Conservation (phyloP, 164 flowering plant genomes). For the Sedum album region DNA sequence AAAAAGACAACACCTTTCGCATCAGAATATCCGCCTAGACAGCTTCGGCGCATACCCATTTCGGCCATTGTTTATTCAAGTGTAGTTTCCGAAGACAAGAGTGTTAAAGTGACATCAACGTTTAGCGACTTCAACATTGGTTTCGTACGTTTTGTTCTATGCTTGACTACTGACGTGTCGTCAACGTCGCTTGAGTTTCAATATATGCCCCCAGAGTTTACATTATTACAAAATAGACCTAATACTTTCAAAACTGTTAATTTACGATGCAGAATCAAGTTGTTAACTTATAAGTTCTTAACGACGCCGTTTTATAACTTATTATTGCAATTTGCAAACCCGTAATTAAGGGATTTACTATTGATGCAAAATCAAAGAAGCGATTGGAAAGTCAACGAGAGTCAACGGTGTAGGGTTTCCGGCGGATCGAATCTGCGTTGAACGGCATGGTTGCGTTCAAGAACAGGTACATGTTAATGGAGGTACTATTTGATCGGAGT, state of each 20-base stretch:
- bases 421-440: background rate
- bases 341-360: too few relatives aligned
- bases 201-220: too few relatives aligned
- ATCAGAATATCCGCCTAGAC: background rate
- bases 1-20: background rate
- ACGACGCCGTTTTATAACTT: too few relatives aligned
- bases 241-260: too few relatives aligned
- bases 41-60: background rate
- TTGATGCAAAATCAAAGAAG: background rate
- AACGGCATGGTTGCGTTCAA: slow-evolving; percentile 64
- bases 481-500: slow-evolving; percentile 66
- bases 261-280: too few relatives aligned
- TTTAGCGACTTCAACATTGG: background rate
- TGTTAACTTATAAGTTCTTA: too few relatives aligned
- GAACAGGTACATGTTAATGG: slow-evolving; percentile 87
- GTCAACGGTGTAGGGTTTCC: background rate
- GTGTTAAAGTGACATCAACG: slow-evolving; percentile 1
- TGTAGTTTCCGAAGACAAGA: slow-evolving; percentile 5
- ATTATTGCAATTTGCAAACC: too few relatives aligned
- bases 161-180: slow-evolving; percentile 1
- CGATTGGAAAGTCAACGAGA: background rate
- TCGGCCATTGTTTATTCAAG: background rate
- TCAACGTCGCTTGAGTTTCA: background rate
- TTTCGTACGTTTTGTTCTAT: background rate
- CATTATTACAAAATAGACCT: too few relatives aligned